A percentile compares a stretch with the other conserved stretches of the same genome.
Evolutionary conservation across 2,329 filamentous ascomycete species (phyloP).

Genomic region (Geosmithia putterillii): DNA sequence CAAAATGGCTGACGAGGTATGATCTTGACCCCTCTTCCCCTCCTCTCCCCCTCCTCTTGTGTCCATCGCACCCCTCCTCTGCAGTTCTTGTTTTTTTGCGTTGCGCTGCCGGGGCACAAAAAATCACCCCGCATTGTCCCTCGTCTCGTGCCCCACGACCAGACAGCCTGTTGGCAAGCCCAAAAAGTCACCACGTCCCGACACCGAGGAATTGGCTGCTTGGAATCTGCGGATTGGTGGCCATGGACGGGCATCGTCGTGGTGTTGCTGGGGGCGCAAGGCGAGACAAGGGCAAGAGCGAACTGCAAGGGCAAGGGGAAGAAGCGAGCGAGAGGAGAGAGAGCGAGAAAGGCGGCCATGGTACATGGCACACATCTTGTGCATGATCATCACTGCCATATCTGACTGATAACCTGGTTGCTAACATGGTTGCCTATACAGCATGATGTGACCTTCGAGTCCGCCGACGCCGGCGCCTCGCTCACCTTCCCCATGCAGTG

Average conservation of each 20-base stretch:
- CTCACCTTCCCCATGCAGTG: constrained; percentile 96
- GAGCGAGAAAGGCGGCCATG: no score
- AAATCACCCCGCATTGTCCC: constrained; percentile 34
- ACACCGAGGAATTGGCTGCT: neutral
- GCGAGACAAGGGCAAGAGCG: neutral
- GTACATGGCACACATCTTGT: no score
- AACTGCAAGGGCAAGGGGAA: neutral
- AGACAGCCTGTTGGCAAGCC: constrained; percentile 2
- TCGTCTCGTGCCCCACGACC: constrained; percentile 23
- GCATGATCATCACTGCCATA: no score
- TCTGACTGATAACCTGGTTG: no score
- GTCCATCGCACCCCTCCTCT: neutral
- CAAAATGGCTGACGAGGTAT: constrained; percentile 48
- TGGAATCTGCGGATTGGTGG: neutral
- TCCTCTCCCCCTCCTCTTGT: constrained; percentile 4
- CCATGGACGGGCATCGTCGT: neutral
- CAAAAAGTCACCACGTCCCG: neutral
- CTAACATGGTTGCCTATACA: constrained; percentile 15
- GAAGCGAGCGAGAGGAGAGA: neutral
- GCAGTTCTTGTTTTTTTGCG: constrained; percentile 10
- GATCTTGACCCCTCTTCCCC: constrained; percentile 1
- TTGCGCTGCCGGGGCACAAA: constrained; percentile 14
- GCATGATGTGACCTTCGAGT: constrained; percentile 71
- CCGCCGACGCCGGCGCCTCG: constrained; percentile 92
- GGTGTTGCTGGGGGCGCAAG: neutral